A percentile compares a stretch with the other conserved stretches of the same genome.
Evolutionary conservation across 179 eudicot species (phyloP).

Genomic region (Camellia oleifera): DNA sequence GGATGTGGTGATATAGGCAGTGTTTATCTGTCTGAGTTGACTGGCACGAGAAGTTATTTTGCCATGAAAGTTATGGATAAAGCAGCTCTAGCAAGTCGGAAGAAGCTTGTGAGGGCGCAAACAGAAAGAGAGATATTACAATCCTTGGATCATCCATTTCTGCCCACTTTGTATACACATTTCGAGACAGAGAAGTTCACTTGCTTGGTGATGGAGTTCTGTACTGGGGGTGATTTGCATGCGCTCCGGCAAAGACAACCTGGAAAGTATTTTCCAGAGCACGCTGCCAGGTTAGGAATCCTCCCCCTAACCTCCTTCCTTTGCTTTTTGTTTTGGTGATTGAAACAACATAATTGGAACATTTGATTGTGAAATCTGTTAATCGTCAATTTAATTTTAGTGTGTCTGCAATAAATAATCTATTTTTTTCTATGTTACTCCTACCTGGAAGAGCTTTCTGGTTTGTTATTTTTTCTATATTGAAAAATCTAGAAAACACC

Average conservation of each 20-base stretch:
- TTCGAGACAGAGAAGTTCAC: constrained; percentile 42
- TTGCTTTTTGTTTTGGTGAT: background rate
- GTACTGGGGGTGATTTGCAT: constrained; percentile 51
- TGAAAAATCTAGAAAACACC: too few species aligned
- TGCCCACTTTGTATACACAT: constrained; percentile 48
- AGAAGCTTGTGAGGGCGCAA: constrained; percentile 42
- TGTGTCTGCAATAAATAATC: too few species aligned
- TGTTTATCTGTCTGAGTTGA: constrained; percentile 42
- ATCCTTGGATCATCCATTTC: constrained; percentile 47
- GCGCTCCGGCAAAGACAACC: constrained; percentile 45
- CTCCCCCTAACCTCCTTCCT: background rate
- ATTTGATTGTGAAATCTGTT: too few species aligned
- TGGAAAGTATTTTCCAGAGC: constrained; percentile 43
- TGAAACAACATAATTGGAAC: background rate
- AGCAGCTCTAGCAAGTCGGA: constrained; percentile 36
- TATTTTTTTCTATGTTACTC: too few species aligned
- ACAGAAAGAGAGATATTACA: constrained; percentile 46
- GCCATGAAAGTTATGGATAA: constrained; percentile 53
- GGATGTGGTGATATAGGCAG: constrained; percentile 54
- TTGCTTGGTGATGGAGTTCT: constrained; percentile 49
- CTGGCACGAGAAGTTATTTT: constrained; percentile 37
- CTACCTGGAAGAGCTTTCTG: background rate
- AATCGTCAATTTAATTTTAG: too few species aligned
- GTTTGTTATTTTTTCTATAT: background rate
- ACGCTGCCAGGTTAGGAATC: constrained; percentile 41